Conservation (phyloP, 2,329 filamentous ascomycete genomes). For the Ampelomyces quisqualis region DNA sequence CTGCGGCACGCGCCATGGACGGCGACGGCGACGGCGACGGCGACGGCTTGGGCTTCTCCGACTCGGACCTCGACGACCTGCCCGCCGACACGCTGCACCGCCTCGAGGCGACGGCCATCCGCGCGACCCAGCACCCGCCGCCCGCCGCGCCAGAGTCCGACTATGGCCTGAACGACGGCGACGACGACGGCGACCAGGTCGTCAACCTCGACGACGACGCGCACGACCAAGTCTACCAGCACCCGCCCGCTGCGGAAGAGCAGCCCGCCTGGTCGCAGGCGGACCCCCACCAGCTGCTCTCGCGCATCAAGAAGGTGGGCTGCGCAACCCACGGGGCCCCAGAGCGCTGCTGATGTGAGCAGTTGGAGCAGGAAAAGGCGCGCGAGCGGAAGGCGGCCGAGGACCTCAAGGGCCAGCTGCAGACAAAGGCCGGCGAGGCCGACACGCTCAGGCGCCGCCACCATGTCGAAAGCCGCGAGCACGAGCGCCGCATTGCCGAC, state of each 20-base stretch:
- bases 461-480: slow-evolving; percentile 61
- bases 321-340: not conserved
- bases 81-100: slow-evolving; percentile 48
- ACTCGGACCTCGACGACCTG: slow-evolving; percentile 50
- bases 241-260: slow-evolving; percentile 26
- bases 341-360: slow-evolving; percentile 20
- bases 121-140: slow-evolving; percentile 38
- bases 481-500: slow-evolving; percentile 62
- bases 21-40: slow-evolving; percentile 49
- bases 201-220: slow-evolving; percentile 48
- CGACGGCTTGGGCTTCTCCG: slow-evolving; percentile 50
- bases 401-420: slow-evolving; percentile 41
- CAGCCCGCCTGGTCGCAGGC: slow-evolving; percentile 29
- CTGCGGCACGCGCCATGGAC: slow-evolving; percentile 25
- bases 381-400: slow-evolving; percentile 24
- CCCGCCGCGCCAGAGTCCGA: slow-evolving; percentile 28
- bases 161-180: slow-evolving; percentile 50
- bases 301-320: slow-evolving; percentile 46
- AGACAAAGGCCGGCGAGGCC: slow-evolving; percentile 67
- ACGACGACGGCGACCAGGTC: slow-evolving; percentile 47
- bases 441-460: slow-evolving; percentile 73
- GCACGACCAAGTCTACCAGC: slow-evolving; percentile 13
- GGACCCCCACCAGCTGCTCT: slow-evolving; percentile 39
- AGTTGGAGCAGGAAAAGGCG: slow-evolving; percentile 49
- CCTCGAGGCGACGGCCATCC: slow-evolving; percentile 49